Conservation (phyloP, 441 rosid genomes). For the Jatropha podagrica region DNA sequence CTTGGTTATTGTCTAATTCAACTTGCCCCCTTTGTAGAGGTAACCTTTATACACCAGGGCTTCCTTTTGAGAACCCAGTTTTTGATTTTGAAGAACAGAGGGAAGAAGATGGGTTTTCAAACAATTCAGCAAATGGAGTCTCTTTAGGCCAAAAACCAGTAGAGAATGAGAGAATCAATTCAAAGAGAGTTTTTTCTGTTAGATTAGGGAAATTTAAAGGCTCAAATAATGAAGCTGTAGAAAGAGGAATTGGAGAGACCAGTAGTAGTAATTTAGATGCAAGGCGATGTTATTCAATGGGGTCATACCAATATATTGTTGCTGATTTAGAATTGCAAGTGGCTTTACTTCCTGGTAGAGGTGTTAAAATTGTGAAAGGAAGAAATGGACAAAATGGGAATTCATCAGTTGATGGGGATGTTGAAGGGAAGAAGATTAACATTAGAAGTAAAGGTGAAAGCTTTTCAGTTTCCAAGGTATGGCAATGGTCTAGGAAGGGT, state of each 20-base stretch:
- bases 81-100: constrained; percentile 30
- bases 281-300: constrained; percentile 81
- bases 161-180: constrained; percentile 52
- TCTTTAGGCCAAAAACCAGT: constrained; percentile 44
- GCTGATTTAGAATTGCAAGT: constrained; percentile 66
- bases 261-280: constrained; percentile 44
- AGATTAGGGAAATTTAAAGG: constrained; percentile 60
- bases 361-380: constrained; percentile 40
- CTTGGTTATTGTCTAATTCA: constrained; percentile 76
- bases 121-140: constrained; percentile 20
- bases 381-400: constrained; percentile 44
- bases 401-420: constrained; percentile 39
- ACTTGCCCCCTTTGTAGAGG: constrained; percentile 75
- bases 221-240: constrained; percentile 29
- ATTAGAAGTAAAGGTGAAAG: constrained; percentile 47
- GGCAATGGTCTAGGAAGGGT: constrained; percentile 66
- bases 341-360: constrained; percentile 37
- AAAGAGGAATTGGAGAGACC: constrained; percentile 37
- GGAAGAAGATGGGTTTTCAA: constrained; percentile 27
- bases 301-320: constrained; percentile 60
- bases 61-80: constrained; percentile 29
- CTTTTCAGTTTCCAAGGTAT: constrained; percentile 63
- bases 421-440: constrained; percentile 47
- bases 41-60: constrained; percentile 32
- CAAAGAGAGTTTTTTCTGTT: constrained; percentile 65